Percentiles rank a stretch among this genome's conserved stretches.
These are phyloP conservation scores for Ophiobolus disseminans DNA, from an alignment of 2,329 filamentous ascomycete species.

Conservation along the genomic window DNA sequence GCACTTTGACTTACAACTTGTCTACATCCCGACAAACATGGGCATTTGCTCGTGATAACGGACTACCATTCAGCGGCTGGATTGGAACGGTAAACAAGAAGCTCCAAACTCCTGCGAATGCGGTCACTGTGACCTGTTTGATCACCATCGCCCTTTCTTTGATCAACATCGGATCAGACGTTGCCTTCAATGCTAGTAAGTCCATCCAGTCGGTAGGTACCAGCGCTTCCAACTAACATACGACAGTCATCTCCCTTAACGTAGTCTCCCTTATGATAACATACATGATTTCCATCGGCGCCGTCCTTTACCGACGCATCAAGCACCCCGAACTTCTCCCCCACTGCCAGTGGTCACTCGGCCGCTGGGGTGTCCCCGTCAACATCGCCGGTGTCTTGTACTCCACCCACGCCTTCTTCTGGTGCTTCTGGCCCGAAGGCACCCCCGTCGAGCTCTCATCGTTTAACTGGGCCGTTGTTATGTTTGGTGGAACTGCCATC, in stretches of 20 bases:
- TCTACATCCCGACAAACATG: slow-evolving; percentile 45
- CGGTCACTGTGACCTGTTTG: slow-evolving; percentile 39
- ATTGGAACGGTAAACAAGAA: slow-evolving; percentile 34
- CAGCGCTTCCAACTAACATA: not conserved
- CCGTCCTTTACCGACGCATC: slow-evolving; percentile 50
- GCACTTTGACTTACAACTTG: slow-evolving; percentile 40
- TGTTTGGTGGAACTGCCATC: slow-evolving; percentile 41
- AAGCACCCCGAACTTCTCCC: slow-evolving; percentile 48
- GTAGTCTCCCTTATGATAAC: slow-evolving; percentile 50
- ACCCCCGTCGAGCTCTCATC: slow-evolving; percentile 31
- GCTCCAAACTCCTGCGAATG: slow-evolving; percentile 39
- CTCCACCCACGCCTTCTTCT: slow-evolving; percentile 49
- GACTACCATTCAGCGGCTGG: slow-evolving; percentile 43
- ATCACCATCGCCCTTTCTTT: slow-evolving; percentile 39
- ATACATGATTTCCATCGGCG: slow-evolving; percentile 52
- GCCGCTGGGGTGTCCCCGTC: slow-evolving; percentile 47
- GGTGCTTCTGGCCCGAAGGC: slow-evolving; percentile 50
- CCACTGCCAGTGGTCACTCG: slow-evolving; percentile 48
- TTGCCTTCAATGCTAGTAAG: slow-evolving; percentile 45
- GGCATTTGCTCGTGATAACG: slow-evolving; percentile 46
- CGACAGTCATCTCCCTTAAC: slow-evolving; percentile 48
- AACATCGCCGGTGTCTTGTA: slow-evolving; percentile 50
- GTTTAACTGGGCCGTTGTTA: slow-evolving; percentile 49
- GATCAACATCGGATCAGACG: slow-evolving; percentile 47
- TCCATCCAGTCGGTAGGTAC: not conserved